These are phyloP conservation scores for Dendrothele bispora DNA, from an alignment of 768 basidiomycete genomes.

Conservation along the genomic window DNA sequence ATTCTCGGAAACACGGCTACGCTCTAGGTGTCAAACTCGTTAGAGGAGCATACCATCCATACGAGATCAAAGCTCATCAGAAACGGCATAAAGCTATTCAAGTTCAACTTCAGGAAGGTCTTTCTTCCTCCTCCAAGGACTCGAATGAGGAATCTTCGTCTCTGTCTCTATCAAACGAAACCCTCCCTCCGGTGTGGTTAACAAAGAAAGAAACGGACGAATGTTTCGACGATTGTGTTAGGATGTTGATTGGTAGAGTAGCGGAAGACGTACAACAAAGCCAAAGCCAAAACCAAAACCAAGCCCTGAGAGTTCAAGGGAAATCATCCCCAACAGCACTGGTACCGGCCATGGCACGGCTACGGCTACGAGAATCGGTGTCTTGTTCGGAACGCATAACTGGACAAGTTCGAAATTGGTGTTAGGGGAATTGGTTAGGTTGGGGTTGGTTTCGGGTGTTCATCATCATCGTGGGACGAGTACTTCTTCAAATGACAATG, in stretches of 20 bases:
- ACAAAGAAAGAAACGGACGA: constrained; percentile 72
- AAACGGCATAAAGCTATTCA: constrained; percentile 16
- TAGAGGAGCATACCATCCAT: constrained; percentile 86
- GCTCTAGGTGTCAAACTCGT: constrained; percentile 90
- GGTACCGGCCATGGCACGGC: no score
- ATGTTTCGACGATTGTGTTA: constrained; percentile 66
- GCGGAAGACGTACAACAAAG: constrained; percentile 43
- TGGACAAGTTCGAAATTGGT: constrained; percentile 64
- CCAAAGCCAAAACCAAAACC: no score
- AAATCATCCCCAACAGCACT: no score
- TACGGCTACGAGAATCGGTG: constrained; percentile 52
- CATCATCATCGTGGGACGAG: no score
- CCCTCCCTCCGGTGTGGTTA: constrained; percentile 65
- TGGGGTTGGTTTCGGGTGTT: no score
- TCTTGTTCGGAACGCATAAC: constrained; percentile 90
- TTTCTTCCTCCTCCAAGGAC: no score
- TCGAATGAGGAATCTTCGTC: no score
- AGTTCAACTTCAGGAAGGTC: no score
- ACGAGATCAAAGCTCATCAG: constrained; percentile 63
- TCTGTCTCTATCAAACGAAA: constrained; percentile 57
- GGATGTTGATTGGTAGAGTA: constrained; percentile 55
- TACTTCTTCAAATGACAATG: no score
- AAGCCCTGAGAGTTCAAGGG: no score
- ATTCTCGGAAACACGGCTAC: constrained; percentile 67
- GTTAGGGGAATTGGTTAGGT: constrained; percentile 54